These are phyloP conservation scores for Microdochium nivale DNA, from an alignment of 2,329 filamentous ascomycete species.

Conservation along the genomic window DNA sequence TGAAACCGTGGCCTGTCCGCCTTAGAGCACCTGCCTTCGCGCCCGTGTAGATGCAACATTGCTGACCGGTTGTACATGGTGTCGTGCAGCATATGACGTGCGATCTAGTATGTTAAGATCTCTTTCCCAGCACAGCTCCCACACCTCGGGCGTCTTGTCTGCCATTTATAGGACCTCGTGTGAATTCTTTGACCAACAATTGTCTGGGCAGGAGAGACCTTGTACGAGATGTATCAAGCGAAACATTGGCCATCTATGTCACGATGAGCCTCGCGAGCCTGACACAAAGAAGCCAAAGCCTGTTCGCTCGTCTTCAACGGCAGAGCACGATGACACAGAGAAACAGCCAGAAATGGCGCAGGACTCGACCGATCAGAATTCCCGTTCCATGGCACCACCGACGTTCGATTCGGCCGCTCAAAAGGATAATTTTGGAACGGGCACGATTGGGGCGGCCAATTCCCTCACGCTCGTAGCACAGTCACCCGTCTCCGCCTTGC, in stretches of 20 bases:
- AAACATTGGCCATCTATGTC: constrained; percentile 96
- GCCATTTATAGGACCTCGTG: constrained; percentile 20
- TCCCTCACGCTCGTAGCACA: constrained; percentile 65
- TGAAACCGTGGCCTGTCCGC: constrained; percentile 3
- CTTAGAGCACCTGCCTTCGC: constrained; percentile 3
- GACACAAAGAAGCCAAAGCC: constrained; percentile 72
- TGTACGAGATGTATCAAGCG: constrained; percentile 97
- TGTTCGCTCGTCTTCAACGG: constrained; percentile 37
- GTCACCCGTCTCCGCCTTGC: constrained; percentile 57
- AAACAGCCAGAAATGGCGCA: constrained; percentile 41
- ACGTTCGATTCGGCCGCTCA: constrained; percentile 31
- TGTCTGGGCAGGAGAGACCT: constrained; percentile 66
- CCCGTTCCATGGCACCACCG: constrained; percentile 48
- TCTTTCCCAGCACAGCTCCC: constrained; percentile 18
- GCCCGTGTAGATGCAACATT: constrained; percentile 18
- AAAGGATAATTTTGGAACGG: constrained; percentile 34
- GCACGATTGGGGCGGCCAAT: constrained; percentile 39
- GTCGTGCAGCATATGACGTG: constrained; percentile 77
- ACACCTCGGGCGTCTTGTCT: constrained; percentile 5
- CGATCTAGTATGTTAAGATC: constrained; percentile 64
- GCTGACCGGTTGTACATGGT: constrained; percentile 35
- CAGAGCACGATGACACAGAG: constrained; percentile 53
- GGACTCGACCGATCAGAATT: constrained; percentile 45
- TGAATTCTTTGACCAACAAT: constrained; percentile 20
- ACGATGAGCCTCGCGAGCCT: constrained; percentile 89